Conservation (phyloP, 129 eudicot species). For the Arctium minus region DNA sequence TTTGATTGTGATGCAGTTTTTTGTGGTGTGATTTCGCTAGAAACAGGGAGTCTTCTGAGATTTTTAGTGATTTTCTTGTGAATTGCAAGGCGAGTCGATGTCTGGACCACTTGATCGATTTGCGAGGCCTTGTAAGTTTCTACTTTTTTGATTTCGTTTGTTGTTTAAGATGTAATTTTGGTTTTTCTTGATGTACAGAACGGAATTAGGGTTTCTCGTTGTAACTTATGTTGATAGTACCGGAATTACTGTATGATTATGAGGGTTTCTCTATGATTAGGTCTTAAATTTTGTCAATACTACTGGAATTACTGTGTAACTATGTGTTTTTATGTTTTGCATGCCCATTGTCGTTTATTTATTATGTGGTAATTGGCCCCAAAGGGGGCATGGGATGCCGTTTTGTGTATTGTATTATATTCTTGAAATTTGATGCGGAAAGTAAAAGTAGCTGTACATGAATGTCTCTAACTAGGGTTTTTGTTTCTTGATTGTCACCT, state of each 20-base stretch:
- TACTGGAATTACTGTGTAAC: background rate
- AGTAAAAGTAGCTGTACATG: background rate
- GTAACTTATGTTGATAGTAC: background rate
- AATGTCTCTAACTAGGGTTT: background rate
- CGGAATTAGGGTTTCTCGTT: constrained; percentile 16
- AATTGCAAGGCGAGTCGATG: constrained; percentile 40
- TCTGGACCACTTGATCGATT: constrained; percentile 91
- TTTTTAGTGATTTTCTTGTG: background rate
- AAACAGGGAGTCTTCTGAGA: background rate
- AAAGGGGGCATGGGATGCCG: background rate
- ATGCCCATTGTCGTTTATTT: background rate
- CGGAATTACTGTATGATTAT: background rate
- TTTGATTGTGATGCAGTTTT: background rate
- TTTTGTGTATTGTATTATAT: background rate
- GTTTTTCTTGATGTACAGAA: background rate
- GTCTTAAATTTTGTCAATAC: background rate
- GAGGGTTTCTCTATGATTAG: constrained; percentile 17
- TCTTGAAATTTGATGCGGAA: background rate
- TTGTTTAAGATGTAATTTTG: background rate
- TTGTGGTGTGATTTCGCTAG: background rate
- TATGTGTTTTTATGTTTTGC: background rate
- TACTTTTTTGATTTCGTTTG: background rate
- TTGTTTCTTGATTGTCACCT: background rate
- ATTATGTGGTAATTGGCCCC: background rate
- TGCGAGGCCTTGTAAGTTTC: constrained; percentile 84